Conservation (phyloP, 1,284 basidiomycete genomes). For the Rhodofomes roseus region DNA sequence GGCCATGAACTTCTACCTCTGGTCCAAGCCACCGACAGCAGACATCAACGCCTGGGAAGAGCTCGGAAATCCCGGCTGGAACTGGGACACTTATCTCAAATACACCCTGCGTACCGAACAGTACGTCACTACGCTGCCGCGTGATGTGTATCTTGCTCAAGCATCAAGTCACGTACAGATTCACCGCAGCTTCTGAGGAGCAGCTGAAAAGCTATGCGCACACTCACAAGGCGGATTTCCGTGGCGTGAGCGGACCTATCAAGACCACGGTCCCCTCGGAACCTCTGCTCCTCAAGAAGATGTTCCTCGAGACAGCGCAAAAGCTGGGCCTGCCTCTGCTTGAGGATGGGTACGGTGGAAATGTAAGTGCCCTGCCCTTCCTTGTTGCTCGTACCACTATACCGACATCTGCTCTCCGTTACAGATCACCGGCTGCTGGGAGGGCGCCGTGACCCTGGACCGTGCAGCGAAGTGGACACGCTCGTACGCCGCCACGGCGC, state of each 20-base stretch:
- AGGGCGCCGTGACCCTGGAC: slow-evolving; percentile 7
- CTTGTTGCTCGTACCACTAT: not conserved
- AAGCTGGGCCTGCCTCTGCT: slow-evolving; percentile 10
- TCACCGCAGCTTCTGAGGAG: slow-evolving; percentile 9
- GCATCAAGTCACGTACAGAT: slow-evolving; percentile 4
- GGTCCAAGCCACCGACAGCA: slow-evolving; percentile 21
- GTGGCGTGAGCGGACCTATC: slow-evolving; percentile 19
- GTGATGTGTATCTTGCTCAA: no score
- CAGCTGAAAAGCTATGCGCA: slow-evolving; percentile 7
- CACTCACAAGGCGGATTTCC: slow-evolving; percentile 9
- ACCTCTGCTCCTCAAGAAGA: slow-evolving; percentile 5
- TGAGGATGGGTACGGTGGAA: slow-evolving; percentile 14
- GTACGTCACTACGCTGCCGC: not conserved
- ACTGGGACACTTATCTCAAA: slow-evolving; percentile 18
- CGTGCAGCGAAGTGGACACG: slow-evolving; percentile 9
- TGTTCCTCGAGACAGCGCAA: slow-evolving; percentile 13
- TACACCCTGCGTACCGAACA: slow-evolving; percentile 12
- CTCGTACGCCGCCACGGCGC: slow-evolving; percentile 16
- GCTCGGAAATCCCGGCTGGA: slow-evolving; percentile 25
- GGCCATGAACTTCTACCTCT: slow-evolving; percentile 21
- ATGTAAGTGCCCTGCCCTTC: slow-evolving; percentile 9
- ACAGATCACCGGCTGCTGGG: slow-evolving; percentile 12
- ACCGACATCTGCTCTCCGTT: not conserved
- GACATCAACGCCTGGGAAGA: slow-evolving; percentile 22
- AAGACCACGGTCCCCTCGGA: slow-evolving; percentile 10